Percentiles rank a stretch among this genome's conserved stretches.
Evolutionary conservation across 805 yeast species (phyloP).

Genomic region (Saccharomycopsis synnaedendra): DNA sequence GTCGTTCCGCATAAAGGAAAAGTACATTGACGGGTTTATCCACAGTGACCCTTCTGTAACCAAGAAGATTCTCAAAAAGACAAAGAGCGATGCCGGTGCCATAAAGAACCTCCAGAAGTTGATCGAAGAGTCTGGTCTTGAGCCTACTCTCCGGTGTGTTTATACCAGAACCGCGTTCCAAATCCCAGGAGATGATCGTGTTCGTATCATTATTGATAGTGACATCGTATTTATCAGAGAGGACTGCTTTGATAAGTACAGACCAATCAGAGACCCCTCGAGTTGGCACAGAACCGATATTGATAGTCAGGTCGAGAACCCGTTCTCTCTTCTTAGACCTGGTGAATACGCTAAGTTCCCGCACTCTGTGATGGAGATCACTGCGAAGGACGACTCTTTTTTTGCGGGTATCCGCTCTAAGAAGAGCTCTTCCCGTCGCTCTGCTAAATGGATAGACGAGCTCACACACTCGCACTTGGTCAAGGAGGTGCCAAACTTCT

Average conservation of each 20-base stretch:
- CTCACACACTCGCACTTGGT: slow-evolving; percentile 74
- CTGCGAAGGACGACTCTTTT: slow-evolving; percentile 26
- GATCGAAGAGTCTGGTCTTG: slow-evolving; percentile 53
- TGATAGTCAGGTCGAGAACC: slow-evolving; percentile 63
- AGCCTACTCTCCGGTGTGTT: slow-evolving; percentile 79
- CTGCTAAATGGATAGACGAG: slow-evolving; percentile 72
- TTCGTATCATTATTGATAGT: slow-evolving; percentile 82
- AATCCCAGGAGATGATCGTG: slow-evolving; percentile 93
- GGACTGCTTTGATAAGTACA: slow-evolving; percentile 70
- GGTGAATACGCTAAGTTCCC: slow-evolving; percentile 84
- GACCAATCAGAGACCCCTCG: slow-evolving; percentile 83
- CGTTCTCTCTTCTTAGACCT: slow-evolving; percentile 63
- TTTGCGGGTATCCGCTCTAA: slow-evolving; percentile 18
- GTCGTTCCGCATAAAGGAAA: slow-evolving; percentile 62
- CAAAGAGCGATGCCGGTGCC: slow-evolving; percentile 38
- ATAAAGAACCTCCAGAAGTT: slow-evolving; percentile 50
- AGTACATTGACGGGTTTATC: slow-evolving; percentile 59
- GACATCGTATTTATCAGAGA: slow-evolving; percentile 83
- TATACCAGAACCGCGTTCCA: slow-evolving; percentile 94
- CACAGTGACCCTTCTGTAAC: slow-evolving; percentile 32
- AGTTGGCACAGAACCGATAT: slow-evolving; percentile 91
- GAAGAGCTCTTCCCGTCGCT: slow-evolving; percentile 20
- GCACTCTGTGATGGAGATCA: slow-evolving; percentile 79
- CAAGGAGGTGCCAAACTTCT: slow-evolving; percentile 65
- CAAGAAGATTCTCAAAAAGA: slow-evolving; percentile 42